These are phyloP conservation scores for Ilyonectria sp. DNA, from an alignment of 2,329 filamentous ascomycete species.

Conservation along the genomic window DNA sequence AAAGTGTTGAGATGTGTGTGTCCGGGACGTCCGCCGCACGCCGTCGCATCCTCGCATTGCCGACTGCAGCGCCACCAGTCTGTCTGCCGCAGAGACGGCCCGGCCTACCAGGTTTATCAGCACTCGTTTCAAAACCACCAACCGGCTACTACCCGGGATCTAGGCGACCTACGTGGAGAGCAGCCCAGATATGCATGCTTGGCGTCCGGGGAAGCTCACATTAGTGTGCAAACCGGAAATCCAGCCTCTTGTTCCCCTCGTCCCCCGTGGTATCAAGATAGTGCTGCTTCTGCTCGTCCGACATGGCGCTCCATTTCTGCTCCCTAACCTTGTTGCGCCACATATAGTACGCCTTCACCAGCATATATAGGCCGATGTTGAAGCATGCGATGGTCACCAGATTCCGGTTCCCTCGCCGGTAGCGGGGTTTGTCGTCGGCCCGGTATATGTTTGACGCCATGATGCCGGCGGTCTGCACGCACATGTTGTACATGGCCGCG, in stretches of 20 bases:
- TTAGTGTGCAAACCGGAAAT: slow-evolving; percentile 35
- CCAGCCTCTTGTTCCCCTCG: slow-evolving; percentile 31
- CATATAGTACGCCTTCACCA: slow-evolving; percentile 58
- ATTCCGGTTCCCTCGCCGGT: slow-evolving; percentile 60
- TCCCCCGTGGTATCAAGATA: slow-evolving; percentile 31
- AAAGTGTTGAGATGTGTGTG: slow-evolving; percentile 17
- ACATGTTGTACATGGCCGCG: slow-evolving; percentile 64
- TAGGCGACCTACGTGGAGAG: neutral
- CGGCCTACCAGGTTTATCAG: slow-evolving; percentile 20
- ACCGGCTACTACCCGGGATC: slow-evolving; percentile 29
- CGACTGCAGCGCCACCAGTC: neutral
- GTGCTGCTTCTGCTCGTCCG: slow-evolving; percentile 21
- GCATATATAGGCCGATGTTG: slow-evolving; percentile 55
- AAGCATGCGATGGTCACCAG: slow-evolving; percentile 44
- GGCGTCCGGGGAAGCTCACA: slow-evolving; percentile 17
- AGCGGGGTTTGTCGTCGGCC: slow-evolving; percentile 60
- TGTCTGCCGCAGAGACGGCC: slow-evolving; percentile 6
- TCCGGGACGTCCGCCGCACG: neutral
- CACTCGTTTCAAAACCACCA: slow-evolving; percentile 4
- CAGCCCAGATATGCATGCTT: slow-evolving; percentile 5
- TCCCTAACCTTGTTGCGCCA: slow-evolving; percentile 52
- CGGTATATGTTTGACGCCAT: slow-evolving; percentile 64
- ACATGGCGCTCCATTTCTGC: slow-evolving; percentile 31
- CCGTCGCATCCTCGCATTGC: slow-evolving; percentile 1
- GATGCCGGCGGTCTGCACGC: slow-evolving; percentile 63